Evolutionary conservation across 441 rosid species (phyloP), one percentile per base, ranked within the genome.

Genomic region (Dalechampia spathulata): DNA sequence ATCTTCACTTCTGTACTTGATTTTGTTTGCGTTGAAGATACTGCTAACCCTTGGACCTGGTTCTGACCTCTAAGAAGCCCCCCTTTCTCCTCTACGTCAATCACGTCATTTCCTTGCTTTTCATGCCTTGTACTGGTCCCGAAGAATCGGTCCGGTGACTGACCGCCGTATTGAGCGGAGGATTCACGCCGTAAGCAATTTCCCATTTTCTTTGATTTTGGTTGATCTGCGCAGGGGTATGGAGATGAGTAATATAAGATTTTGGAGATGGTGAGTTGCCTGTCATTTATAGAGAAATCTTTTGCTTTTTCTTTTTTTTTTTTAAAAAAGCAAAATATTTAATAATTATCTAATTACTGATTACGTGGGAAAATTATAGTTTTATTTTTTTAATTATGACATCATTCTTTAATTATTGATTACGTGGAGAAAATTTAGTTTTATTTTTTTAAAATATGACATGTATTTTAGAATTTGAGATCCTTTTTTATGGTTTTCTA

Each of bases 151-250:
- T 39, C 21, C 27, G 7, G 46, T 34, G 52, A 22, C 0, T 1
- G 71, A 13, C 89, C 82, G 48, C 76, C 81, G 86, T 80, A 76
- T 28, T 67, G 73, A 62, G 62, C 28, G 25, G 70, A 42, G 17
- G 80, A 70, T 39, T 69, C 67, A 46, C 41, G 79, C 48, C 64
- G 19, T 27, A 83, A 13, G 68, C 89, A 83, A 56, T 83, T 83
- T 11, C 86, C 89, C 89, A 83, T 83, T 38, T 30, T 30, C 8
- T 22, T 1, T 25, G 40, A 17, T 58, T 14, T 22, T 7, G 36
- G 15, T 32, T 19, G 30, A 21, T 49, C 4, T 36, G 43, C 17
- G 38, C 5, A 48, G 23, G 49, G 17, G 21, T 26, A 27, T 5
- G 25, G 32, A 36, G 60, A 54, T 38, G 0, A 32, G 34, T 8